phyloP scores from a whole-genome alignment of 1,284 basidiomycete species.

The Trichosporon faecale region DNA sequence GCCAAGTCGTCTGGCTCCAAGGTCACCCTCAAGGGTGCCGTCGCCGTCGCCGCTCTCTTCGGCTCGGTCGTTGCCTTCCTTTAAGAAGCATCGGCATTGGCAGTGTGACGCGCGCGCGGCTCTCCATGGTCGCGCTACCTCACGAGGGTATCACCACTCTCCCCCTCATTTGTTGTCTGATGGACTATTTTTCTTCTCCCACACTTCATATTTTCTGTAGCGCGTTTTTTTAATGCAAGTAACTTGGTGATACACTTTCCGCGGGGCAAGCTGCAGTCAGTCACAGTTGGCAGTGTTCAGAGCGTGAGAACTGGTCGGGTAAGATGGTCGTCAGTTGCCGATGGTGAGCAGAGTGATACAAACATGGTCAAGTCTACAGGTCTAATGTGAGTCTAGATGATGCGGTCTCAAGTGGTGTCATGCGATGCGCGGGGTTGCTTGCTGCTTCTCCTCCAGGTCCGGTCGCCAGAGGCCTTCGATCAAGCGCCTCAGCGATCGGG shows the following conservation, averaged over 20 bases:
- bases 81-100: not conserved
- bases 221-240: not conserved
- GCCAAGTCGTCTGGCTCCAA: not conserved
- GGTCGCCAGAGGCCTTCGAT: not conserved
- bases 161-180: not conserved
- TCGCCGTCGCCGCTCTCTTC: not conserved
- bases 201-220: not conserved
- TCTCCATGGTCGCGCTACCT: not conserved
- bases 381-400: not conserved
- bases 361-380: not conserved
- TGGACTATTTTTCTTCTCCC: not conserved
- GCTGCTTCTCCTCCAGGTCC: not conserved
- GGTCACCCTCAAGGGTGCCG: constrained; percentile 3
- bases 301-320: not conserved
- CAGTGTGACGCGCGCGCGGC: not conserved
- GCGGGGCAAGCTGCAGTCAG: not conserved
- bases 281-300: too few species aligned
- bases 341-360: not conserved
- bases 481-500: not conserved
- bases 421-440: not conserved
- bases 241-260: not conserved
- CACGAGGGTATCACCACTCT: not conserved
- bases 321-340: not conserved
- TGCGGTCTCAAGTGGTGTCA: not conserved
- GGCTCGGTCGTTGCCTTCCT: not conserved